Percentiles rank a stretch among this genome's conserved stretches.
Conservation (phyloP, 2,329 filamentous ascomycete genomes). For the Alternaria tenuissima region DNA sequence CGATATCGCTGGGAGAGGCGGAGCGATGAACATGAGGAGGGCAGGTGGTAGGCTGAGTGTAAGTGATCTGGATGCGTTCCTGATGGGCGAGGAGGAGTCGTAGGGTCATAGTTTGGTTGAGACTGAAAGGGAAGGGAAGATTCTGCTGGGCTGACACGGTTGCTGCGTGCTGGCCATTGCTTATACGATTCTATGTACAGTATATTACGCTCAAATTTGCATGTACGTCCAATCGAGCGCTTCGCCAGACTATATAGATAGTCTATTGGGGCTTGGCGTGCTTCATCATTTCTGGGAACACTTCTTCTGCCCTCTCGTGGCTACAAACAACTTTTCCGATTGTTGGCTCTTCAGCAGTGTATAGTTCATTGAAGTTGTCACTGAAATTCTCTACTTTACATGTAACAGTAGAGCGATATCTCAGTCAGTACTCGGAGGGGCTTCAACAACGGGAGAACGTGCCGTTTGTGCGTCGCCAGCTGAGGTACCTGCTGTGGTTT, state of each 20-base stretch:
- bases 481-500: neutral
- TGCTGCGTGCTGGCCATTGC: neutral
- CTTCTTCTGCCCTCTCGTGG: neutral
- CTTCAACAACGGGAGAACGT: neutral
- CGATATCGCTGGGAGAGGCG: neutral
- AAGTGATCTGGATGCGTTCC: constrained; percentile 13
- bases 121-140: neutral
- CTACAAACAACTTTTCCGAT: neutral
- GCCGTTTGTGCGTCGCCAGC: neutral
- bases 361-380: neutral
- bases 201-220: neutral
- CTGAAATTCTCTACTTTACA: neutral
- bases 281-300: neutral
- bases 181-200: neutral
- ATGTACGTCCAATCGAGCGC: neutral
- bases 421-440: neutral
- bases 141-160: neutral
- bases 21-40: neutral
- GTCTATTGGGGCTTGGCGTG: neutral
- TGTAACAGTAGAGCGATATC: neutral
- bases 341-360: neutral
- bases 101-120: neutral
- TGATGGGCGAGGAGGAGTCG: neutral
- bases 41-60: constrained; percentile 5
- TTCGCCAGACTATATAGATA: neutral